Evolutionary conservation across 306 rosid genomes (phyloP).

Genomic region (Vigna reflexopilosa): DNA sequence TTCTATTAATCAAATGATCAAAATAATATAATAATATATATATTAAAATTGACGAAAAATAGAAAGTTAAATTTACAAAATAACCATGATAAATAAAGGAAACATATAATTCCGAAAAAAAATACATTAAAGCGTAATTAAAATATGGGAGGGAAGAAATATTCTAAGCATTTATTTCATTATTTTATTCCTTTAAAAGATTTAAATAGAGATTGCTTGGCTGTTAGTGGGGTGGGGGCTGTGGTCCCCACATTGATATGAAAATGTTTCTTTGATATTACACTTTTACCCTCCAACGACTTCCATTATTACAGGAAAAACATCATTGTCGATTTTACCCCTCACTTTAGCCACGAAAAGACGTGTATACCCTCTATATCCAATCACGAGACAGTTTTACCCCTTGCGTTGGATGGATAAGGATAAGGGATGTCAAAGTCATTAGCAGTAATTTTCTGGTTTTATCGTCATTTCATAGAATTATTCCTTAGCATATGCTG

Average conservation of each 20-base stretch:
- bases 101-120: not conserved
- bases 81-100: not conserved
- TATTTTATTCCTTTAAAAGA: conserved; percentile 43
- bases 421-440: conserved; percentile 32
- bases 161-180: conserved; percentile 18
- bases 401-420: conserved; percentile 19
- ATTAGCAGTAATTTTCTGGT: conserved; percentile 4
- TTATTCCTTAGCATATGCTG: conserved; percentile 35
- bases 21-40: no score
- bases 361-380: not conserved
- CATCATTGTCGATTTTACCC: not conserved
- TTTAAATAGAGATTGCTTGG: conserved; percentile 45
- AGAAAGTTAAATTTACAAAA: no score
- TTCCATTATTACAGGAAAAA: conserved; percentile 22
- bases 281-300: conserved; percentile 39
- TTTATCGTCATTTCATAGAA: not conserved
- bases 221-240: conserved; percentile 46
- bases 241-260: conserved; percentile 46
- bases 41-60: no score
- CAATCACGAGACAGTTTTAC: not conserved
- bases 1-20: no score
- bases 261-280: conserved; percentile 30
- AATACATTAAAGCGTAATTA: not conserved
- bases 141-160: conserved; percentile 30
- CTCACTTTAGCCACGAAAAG: not conserved